Base-by-base conservation (phyloP, 2,329 filamentous ascomycete genomes). In the Penicillium frequentans region DNA sequence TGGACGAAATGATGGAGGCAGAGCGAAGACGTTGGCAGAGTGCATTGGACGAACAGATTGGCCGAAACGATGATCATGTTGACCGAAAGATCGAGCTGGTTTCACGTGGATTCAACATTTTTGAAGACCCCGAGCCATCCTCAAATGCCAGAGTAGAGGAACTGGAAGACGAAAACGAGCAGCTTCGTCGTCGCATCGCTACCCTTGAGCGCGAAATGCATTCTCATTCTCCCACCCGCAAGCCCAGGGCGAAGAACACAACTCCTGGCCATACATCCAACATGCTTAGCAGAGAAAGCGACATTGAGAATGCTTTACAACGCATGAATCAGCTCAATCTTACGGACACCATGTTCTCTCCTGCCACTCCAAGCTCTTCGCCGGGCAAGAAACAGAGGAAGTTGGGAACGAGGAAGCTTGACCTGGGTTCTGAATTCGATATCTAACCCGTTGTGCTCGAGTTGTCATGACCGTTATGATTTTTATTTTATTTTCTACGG, bases 81-180 rank as follows among this genome's bases (percentile, higher is more conserved):
- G 93, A 98, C 72, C 86, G 86, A 63, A 99, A 99, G 77, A 83
- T 96, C 8, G 93, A 91, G 57, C 82, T 91, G 23, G 76, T 90
- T 33, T 83, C 86, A 54, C 79, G 84, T 52, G 82, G 83, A 10
- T 77, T 81, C 65, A 75, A 73, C 61, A 78, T 82, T 39, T 75
- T 80, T 51, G 73, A 80, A 67, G 80, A 81, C 31, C 79, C 82
- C 1, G 70, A 71, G 9, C 76, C 75, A 10, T 75, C 80, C 11
- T 77, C 81, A 8, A 77, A 85, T 61, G 88, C 89, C 65, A 84
- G 70, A 27, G 77, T 87, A 6, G 84, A 88, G 66, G 83, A 88
- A 46, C 76, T 92, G 1, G 85, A 90, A 66, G 76, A 85, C 49
- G 90, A 93, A 68, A 91, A 92, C 54, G 86, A 90, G 58, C 79